Evolutionary conservation across 495 filamentous ascomycete species (phyloP).

Genomic region (Penicillium crystallinum): DNA sequence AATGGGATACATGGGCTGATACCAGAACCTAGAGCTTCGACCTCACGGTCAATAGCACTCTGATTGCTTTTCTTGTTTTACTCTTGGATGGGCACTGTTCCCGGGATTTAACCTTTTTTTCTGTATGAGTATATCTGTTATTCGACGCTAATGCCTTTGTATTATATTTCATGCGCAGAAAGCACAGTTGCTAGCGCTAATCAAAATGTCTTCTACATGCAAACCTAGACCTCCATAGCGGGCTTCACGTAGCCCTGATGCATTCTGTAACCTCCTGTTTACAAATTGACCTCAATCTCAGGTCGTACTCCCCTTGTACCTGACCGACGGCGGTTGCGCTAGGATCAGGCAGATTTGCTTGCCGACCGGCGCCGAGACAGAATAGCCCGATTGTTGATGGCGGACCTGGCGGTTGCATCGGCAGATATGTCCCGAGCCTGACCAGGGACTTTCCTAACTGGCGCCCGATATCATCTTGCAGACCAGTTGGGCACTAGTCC

Average conservation of each 20-base stretch:
- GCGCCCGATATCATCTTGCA: slow-evolving; percentile 21
- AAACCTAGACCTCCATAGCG: slow-evolving; percentile 12
- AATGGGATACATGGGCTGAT: slow-evolving; percentile 44
- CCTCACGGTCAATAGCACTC: slow-evolving; percentile 40
- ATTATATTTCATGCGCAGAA: slow-evolving; percentile 16
- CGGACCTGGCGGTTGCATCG: slow-evolving; percentile 11
- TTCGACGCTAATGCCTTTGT: slow-evolving; percentile 17
- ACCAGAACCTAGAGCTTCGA: slow-evolving; percentile 43
- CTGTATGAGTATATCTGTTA: slow-evolving; percentile 12
- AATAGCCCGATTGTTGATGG: slow-evolving; percentile 20
- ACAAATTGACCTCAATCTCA: background rate
- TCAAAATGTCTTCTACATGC: slow-evolving; percentile 2
- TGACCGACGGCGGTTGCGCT: slow-evolving; percentile 9
- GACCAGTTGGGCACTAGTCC: slow-evolving; percentile 20
- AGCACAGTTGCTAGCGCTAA: slow-evolving; percentile 7
- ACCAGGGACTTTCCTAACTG: slow-evolving; percentile 4
- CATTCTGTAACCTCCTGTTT: background rate
- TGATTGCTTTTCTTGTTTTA: slow-evolving; percentile 25
- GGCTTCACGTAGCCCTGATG: background rate
- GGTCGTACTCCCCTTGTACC: slow-evolving; percentile 5
- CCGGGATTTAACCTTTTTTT: slow-evolving; percentile 6
- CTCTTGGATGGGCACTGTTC: slow-evolving; percentile 7
- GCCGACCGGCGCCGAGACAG: slow-evolving; percentile 21
- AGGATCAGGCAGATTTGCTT: slow-evolving; percentile 28
- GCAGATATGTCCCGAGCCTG: slow-evolving; percentile 13